Conservation (phyloP, 768 basidiomycete genomes). For the Auricularia cornea region DNA sequence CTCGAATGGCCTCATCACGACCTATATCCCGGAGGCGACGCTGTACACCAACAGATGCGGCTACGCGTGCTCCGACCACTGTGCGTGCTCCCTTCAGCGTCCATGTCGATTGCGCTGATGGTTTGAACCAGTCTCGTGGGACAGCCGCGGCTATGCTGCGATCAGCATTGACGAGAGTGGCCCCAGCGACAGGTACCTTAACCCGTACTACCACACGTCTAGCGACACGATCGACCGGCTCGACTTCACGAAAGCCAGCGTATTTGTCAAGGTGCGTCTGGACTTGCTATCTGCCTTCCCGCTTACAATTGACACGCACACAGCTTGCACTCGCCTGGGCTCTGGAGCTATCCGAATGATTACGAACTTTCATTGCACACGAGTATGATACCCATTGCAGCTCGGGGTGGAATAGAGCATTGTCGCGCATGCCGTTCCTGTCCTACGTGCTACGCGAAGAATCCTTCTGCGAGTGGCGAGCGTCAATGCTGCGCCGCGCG, state of each 20-base stretch:
- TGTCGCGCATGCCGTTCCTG: no score
- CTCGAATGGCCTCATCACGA: neutral
- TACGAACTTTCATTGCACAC: no score
- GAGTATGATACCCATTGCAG: no score
- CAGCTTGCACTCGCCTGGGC: conserved; percentile 46
- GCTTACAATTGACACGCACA: no score
- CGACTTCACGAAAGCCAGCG: neutral
- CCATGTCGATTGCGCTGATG: neutral
- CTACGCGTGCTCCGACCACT: neutral
- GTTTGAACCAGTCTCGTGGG: neutral
- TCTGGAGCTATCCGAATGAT: neutral
- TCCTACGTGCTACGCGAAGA: no score
- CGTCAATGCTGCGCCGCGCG: no score
- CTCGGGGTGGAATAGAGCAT: no score
- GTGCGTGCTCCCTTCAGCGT: neutral
- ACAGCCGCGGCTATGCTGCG: neutral
- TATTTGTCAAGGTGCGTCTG: conserved; percentile 14
- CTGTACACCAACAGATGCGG: neutral
- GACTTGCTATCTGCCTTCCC: conserved; percentile 54
- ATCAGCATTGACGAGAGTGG: neutral
- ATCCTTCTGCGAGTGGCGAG: no score
- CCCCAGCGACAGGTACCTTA: neutral
- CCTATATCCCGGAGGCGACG: neutral
- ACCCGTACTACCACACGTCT: neutral
- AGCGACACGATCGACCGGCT: neutral